Evolutionary conservation across 352 stramenopile genomes (phyloP), one percentile per base, ranked within the genome.

Genomic region (Pythium phragmitis): DNA sequence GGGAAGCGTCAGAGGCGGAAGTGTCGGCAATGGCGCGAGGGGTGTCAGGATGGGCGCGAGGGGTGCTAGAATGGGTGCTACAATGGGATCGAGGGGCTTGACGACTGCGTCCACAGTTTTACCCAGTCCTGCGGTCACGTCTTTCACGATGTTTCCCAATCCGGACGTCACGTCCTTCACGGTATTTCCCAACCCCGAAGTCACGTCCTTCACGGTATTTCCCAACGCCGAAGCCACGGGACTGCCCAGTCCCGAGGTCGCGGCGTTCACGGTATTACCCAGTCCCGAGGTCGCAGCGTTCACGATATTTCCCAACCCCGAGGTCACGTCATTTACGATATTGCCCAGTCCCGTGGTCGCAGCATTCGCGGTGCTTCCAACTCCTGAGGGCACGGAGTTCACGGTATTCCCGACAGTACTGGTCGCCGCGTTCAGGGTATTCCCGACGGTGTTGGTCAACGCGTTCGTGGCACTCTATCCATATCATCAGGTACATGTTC

Each of bases 401-500:
- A 55, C 13, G 21, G 48, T 55, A 19, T 30, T 41, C 5, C n/a
- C 37, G 13, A 60, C 37, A 3, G 13, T 23, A 23, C 23, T 30
- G 2, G 14, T 43, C 19, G 41, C 36, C 16, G 53, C 36, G 26
- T 26, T 23, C n/a, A 51, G 19, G 4, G 53, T 46, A 16, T 42
- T 51, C 26, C 4, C 19, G 43, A 63, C 56, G 42, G n/a, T 45
- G 19, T 55, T 53, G 14, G 34, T 19, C 9, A 57, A 17, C n/a
- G 34, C 34, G 36, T 36, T 36, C 7, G 36, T 47, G 1, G 51
- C 36, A 43, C 9, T 19, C 51, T 57, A 17, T 30, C 6, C 2
- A 17, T 3, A 56, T 56, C 49, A 56, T 30, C 30, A 42, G 2
- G 23, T 19, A 17, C 42, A 48, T 36, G 3, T 5, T 52, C 23